phyloP scores from a whole-genome alignment of 192 early-diverging fungal genomes.

The Entophlyctis luteolus region DNA sequence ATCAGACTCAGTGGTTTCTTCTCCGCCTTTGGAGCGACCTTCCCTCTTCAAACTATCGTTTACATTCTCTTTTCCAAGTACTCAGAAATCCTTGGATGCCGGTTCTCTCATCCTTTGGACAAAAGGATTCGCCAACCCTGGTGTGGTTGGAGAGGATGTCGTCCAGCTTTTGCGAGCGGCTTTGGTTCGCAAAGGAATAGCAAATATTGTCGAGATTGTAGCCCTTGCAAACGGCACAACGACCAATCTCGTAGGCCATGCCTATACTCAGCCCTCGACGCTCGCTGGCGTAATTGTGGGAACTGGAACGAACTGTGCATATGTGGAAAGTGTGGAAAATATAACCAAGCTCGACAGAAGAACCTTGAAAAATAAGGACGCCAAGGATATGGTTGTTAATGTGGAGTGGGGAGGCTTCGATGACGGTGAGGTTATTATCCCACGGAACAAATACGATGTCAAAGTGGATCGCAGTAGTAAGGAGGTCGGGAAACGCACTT shows the following conservation, averaged over 20 bases:
- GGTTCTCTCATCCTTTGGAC: constrained; percentile 59
- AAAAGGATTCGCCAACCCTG: constrained; percentile 79
- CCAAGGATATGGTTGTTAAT: constrained; percentile 81
- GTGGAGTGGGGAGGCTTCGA: constrained; percentile 86
- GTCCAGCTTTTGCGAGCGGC: constrained; percentile 79
- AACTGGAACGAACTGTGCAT: constrained; percentile 92
- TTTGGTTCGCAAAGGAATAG: constrained; percentile 61
- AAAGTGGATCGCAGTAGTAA: constrained; percentile 71
- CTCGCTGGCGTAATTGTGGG: constrained; percentile 84
- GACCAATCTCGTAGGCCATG: constrained; percentile 85
- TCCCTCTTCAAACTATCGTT: constrained; percentile 57
- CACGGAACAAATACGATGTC: constrained; percentile 80
- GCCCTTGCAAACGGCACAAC: constrained; percentile 97
- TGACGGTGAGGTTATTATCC: constrained; percentile 73
- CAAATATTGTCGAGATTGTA: constrained; percentile 71
- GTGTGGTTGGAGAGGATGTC: constrained; percentile 79
- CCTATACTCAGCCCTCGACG: constrained; percentile 78
- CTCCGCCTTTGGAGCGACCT: no score
- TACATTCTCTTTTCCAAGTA: constrained; percentile 93
- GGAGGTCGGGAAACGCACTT: constrained; percentile 80
- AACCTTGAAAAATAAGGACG: no score
- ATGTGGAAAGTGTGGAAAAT: constrained; percentile 72
- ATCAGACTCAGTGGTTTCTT: no score
- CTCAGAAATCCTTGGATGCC: constrained; percentile 60
- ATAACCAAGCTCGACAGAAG: no score